A percentile compares a stretch with the other conserved stretches of the same genome.
Evolutionary conservation across 2,329 filamentous ascomycete genomes (phyloP).

Genomic region (Talaromyces sp.): DNA sequence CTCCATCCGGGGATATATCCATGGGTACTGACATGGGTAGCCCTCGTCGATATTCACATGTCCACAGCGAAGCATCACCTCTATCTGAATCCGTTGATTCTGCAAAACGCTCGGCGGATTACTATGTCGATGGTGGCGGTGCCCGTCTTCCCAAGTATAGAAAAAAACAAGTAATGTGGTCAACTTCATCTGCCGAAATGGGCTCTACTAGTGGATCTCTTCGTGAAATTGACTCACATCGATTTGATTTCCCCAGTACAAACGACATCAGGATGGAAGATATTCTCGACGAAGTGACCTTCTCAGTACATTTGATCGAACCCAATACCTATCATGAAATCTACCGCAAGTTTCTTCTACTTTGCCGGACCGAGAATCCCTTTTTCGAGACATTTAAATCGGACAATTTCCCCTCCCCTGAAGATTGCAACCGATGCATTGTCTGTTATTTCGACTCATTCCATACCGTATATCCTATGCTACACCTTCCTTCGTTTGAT

Average conservation of each 20-base stretch:
- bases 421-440: constrained; percentile 35
- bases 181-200: constrained; percentile 13
- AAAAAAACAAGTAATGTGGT: constrained; percentile 23
- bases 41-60: constrained; percentile 22
- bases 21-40: constrained; percentile 22
- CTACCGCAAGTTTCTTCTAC: constrained; percentile 30
- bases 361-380: constrained; percentile 35
- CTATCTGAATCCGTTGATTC: constrained; percentile 23
- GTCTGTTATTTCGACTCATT: constrained; percentile 43
- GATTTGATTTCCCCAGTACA: constrained; percentile 29
- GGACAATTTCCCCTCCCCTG: constrained; percentile 30
- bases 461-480: constrained; percentile 44
- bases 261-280: constrained; percentile 20
- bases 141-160: constrained; percentile 30
- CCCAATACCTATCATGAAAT: constrained; percentile 32
- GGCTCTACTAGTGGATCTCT: constrained; percentile 14
- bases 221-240: constrained; percentile 9
- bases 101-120: constrained; percentile 29
- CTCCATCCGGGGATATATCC: constrained; percentile 23
- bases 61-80: constrained; percentile 26
- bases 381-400: constrained; percentile 37
- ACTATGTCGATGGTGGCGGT: constrained; percentile 31
- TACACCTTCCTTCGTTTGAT: constrained; percentile 43
- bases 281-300: constrained; percentile 17
- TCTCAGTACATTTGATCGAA: constrained; percentile 22